These are phyloP conservation scores for Podaxis sp. DNA, from an alignment of 768 basidiomycete genomes.

Conservation along the genomic window DNA sequence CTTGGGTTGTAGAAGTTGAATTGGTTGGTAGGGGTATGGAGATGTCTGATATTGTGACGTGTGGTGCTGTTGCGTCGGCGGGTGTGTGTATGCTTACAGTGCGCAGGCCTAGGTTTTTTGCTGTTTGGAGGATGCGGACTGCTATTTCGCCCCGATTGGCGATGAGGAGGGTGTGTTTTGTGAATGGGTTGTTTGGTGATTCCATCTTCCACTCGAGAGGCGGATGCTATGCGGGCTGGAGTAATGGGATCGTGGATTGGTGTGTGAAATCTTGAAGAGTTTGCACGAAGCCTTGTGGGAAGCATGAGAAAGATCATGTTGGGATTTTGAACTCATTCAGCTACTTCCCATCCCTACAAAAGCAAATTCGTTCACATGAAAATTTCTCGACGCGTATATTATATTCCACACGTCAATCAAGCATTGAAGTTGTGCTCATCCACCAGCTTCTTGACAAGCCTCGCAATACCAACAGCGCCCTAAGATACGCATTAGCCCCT, in stretches of 20 bases:
- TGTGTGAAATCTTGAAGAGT: neutral
- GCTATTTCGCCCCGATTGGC: constrained; percentile 76
- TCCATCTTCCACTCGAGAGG: neutral
- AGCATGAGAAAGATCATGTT: neutral
- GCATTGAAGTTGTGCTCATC: constrained; percentile 41
- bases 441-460: constrained; percentile 48
- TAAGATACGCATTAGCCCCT: constrained; percentile 17
- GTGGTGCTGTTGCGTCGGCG: constrained; percentile 53
- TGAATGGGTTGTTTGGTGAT: constrained; percentile 1
- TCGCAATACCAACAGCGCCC: constrained; percentile 51
- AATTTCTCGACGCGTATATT: neutral
- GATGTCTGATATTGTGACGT: constrained; percentile 48
- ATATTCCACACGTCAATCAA: neutral
- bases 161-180: constrained; percentile 51
- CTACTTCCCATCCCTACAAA: neutral
- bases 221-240: neutral
- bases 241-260: neutral
- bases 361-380: neutral
- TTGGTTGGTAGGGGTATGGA: constrained; percentile 29
- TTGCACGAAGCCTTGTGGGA: neutral
- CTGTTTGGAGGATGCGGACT: constrained; percentile 55
- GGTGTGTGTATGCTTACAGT: constrained; percentile 59
- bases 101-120: constrained; percentile 42
- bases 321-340: neutral
- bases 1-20: constrained; percentile 28